Evolutionary conservation across 2,329 filamentous ascomycete genomes (phyloP).

Genomic region (Paecilomyces sp.): DNA sequence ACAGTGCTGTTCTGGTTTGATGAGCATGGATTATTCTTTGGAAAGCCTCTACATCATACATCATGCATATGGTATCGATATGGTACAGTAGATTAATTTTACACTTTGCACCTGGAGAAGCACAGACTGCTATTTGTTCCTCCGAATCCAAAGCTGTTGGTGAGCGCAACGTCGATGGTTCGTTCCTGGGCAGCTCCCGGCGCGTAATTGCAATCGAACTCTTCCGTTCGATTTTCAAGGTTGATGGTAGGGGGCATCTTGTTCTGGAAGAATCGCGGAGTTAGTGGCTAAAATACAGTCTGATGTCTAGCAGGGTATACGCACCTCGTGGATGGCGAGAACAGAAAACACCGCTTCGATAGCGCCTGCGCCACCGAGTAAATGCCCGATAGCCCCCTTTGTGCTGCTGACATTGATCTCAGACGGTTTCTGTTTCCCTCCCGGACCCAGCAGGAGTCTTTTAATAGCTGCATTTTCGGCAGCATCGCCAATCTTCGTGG

Average conservation of each 20-base stretch:
- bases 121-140: constrained; percentile 90
- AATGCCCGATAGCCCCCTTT: constrained; percentile 86
- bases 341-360: constrained; percentile 83
- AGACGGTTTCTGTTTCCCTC: constrained; percentile 54
- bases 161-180: constrained; percentile 66
- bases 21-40: not conserved
- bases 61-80: not conserved
- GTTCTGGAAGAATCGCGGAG: constrained; percentile 46
- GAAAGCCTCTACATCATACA: too few relatives aligned
- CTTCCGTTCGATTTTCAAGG: constrained; percentile 56
- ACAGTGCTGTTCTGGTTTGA: not conserved
- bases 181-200: constrained; percentile 63
- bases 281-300: constrained; percentile 8
- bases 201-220: constrained; percentile 80
- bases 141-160: constrained; percentile 96
- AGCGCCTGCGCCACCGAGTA: constrained; percentile 85
- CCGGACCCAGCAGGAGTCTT: constrained; percentile 64
- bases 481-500: constrained; percentile 74
- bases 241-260: constrained; percentile 82
- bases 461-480: constrained; percentile 84
- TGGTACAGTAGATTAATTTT: not conserved
- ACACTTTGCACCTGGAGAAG: constrained; percentile 42
- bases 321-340: constrained; percentile 65
- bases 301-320: constrained; percentile 27
- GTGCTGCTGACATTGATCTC: constrained; percentile 83